Percentiles rank a stretch among this genome's conserved stretches.
phyloP scores from a whole-genome alignment of 441 rosid species.

The Gossypium trilobum region DNA sequence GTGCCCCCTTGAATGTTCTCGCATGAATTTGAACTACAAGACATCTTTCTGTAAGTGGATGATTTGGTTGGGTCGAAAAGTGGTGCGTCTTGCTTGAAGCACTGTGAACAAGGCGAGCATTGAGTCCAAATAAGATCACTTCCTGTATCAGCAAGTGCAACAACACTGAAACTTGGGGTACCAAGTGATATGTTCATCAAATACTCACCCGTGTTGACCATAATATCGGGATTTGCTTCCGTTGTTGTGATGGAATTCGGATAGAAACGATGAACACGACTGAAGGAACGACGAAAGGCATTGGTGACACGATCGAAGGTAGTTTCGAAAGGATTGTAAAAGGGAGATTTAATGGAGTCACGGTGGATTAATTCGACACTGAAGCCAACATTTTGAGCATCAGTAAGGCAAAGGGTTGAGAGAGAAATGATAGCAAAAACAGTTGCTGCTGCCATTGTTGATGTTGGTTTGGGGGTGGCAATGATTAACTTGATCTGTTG shows the following conservation, averaged over 20 bases:
- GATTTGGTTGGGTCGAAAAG: conserved; percentile 5
- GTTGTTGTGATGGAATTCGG: neutral
- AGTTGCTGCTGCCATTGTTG: neutral
- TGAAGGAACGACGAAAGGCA: neutral
- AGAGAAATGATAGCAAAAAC: neutral
- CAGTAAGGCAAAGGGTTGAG: neutral
- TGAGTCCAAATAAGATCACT: neutral
- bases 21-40: neutral
- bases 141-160: neutral
- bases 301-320: neutral
- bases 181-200: neutral
- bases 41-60: neutral
- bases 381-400: conserved; percentile 11
- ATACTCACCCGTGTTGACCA: neutral
- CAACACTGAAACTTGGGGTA: neutral
- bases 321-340: conserved; percentile 9
- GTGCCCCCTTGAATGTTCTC: neutral
- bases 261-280: neutral
- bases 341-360: conserved; percentile 22
- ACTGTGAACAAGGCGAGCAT: neutral
- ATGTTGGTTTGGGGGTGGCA: neutral
- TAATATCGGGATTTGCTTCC: neutral
- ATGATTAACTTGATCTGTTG: neutral
- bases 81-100: neutral
- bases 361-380: conserved; percentile 19